Base-by-base conservation (phyloP, 768 basidiomycete genomes). In the Daedaleopsis nitida region DNA sequence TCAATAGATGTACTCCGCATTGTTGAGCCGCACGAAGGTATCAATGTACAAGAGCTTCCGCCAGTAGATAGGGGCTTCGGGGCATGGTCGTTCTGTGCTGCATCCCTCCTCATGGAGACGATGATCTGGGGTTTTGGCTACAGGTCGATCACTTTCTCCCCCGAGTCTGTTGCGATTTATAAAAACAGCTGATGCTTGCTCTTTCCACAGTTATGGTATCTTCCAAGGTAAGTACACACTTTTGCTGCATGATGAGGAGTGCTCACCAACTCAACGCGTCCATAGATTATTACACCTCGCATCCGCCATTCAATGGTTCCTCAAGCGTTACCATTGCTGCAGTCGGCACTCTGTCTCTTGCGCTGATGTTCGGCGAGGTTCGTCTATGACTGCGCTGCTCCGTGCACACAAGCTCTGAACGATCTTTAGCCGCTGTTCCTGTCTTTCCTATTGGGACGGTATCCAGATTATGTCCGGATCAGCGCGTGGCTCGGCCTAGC, bases 51-150 rank as follows among this genome's bases (percentile, higher is more conserved):
- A n/a, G 66, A 69, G 38, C 67, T 70, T 0, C 58, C 65, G 0
- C 59, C 67, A 1, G 52, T 67, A 4, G 67, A 69, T 32, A 48
- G 66, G n/a, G 67, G 69, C 4, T 21, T 65, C 19, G 35, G 60
- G 34, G 69, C 70, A 8, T 70, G 66, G 68, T 48, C 58, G 1
- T 71, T 71, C 52, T 65, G 66, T 21, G 37, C 58, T 7, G 60
- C 62, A 5, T 60, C 43, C 1, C 66, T 71, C 49, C 35, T 66
- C 5, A 32, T 70, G 12, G 67, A 69, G 49, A 65, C 56, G 49
- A 60, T 68, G 64, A 54, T 69, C 1, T 71, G 67, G 69, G 69
- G 66, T 1, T 67, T 70, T 19, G 59, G 52, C 16, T 71, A 64
- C 48, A 67, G 66, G 67, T 71, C 55, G 16, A 17, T 19, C 12